A percentile compares a stretch with the other conserved stretches of the same genome.
These are phyloP conservation scores for Blastomyces gilchristii DNA, from an alignment of 2,329 filamentous ascomycete species.

Conservation along the genomic window DNA sequence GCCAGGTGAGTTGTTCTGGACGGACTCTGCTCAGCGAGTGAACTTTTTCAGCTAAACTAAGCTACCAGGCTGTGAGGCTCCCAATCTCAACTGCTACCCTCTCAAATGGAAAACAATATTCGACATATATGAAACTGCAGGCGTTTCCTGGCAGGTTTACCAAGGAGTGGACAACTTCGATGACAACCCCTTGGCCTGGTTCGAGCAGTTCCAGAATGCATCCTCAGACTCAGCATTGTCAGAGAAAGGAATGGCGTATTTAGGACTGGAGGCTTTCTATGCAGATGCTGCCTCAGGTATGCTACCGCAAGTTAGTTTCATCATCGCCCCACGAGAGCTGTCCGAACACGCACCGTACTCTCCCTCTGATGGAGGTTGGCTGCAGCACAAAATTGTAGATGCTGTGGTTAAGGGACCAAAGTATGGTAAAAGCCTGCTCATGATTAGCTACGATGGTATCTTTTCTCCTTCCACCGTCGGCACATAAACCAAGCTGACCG, in stretches of 20 bases:
- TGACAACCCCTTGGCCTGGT: conserved; percentile 47
- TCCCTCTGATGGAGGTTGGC: conserved; percentile 46
- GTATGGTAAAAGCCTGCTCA: conserved; percentile 41
- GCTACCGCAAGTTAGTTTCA: conserved; percentile 44
- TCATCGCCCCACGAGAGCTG: conserved; percentile 41
- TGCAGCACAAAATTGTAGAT: conserved; percentile 44
- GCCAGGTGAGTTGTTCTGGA: conserved; percentile 28
- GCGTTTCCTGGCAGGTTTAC: conserved; percentile 43
- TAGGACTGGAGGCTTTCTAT: conserved; percentile 43
- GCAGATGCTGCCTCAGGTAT: conserved; percentile 41
- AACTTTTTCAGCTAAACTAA: not conserved
- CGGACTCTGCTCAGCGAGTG: not conserved
- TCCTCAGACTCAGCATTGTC: conserved; percentile 33
- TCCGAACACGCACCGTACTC: conserved; percentile 46
- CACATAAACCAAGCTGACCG: not conserved
- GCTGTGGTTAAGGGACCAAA: conserved; percentile 42
- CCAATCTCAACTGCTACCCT: conserved; percentile 43
- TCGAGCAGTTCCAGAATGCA: conserved; percentile 43
- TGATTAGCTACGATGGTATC: conserved; percentile 42
- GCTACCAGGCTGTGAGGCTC: conserved; percentile 33
- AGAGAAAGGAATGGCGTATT: conserved; percentile 39
- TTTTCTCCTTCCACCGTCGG: too few species aligned
- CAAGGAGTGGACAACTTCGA: conserved; percentile 45
- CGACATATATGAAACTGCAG: conserved; percentile 41
- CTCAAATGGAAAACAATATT: conserved; percentile 45